Percentiles rank a stretch among this genome's conserved stretches.
phyloP scores from a whole-genome alignment of 805 yeast genomes.

The Peterozyma xylosa region DNA sequence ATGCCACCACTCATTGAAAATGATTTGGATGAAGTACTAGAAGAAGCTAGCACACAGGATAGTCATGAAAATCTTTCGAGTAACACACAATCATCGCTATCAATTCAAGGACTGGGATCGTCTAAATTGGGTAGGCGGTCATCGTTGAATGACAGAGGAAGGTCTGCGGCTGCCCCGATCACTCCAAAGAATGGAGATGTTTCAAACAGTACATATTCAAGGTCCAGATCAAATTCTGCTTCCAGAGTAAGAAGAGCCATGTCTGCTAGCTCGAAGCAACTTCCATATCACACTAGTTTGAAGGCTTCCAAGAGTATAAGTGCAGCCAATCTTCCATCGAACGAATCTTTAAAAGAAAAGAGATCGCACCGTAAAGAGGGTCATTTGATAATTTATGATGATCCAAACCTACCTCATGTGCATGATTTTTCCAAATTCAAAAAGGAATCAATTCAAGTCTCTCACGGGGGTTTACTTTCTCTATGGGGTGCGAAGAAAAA shows the following conservation, averaged over 20 bases:
- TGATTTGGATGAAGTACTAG: slow-evolving; percentile 23
- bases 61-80: not conserved
- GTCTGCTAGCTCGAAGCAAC: not conserved
- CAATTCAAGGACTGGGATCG: not conserved
- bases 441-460: slow-evolving; percentile 22
- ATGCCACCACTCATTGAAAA: slow-evolving; percentile 25
- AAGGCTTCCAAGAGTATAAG: slow-evolving; percentile 1
- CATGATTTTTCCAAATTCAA: slow-evolving; percentile 25
- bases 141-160: too few relatives aligned
- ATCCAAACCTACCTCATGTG: slow-evolving; percentile 21
- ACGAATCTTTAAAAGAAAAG: not conserved
- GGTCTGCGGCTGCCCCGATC: too few relatives aligned
- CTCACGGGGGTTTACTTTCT: slow-evolving; percentile 16
- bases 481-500: slow-evolving; percentile 24
- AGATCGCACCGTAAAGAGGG: slow-evolving; percentile 13
- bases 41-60: slow-evolving; percentile 5
- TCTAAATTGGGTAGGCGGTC: not conserved
- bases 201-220: not conserved
- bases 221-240: slow-evolving; percentile 5
- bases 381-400: slow-evolving; percentile 19
- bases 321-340: not conserved
- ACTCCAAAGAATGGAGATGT: too few relatives aligned
- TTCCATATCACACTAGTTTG: not conserved
- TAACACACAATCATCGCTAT: not conserved
- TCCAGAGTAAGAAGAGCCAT: slow-evolving; percentile 2